A percentile compares a stretch with the other conserved stretches of the same genome.
Evolutionary conservation across 768 basidiomycete species (phyloP).

Genomic region (Lentinula edodes): DNA sequence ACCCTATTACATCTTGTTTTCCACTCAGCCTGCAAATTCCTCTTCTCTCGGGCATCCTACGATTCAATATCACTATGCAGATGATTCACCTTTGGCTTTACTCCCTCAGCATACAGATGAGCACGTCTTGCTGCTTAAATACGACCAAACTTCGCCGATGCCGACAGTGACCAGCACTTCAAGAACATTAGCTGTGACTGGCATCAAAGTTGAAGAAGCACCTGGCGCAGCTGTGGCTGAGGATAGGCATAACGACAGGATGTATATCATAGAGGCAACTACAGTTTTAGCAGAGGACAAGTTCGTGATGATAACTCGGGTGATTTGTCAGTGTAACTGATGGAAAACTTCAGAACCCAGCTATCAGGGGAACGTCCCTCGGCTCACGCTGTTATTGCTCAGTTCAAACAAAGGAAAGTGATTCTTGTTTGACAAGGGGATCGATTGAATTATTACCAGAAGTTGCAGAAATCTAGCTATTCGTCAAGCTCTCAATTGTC

Average conservation of each 20-base stretch:
- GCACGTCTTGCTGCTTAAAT: constrained; percentile 71
- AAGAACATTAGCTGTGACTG: constrained; percentile 40
- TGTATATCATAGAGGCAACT: constrained; percentile 73
- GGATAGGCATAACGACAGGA: constrained; percentile 53
- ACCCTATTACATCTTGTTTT: constrained; percentile 68
- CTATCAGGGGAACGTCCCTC: constrained; percentile 33
- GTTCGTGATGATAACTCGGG: constrained; percentile 23
- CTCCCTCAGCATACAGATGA: constrained; percentile 57
- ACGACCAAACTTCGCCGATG: constrained; percentile 38
- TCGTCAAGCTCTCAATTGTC: constrained; percentile 53
- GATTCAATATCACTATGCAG: constrained; percentile 79
- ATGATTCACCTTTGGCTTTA: constrained; percentile 67
- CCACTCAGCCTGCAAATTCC: constrained; percentile 34
- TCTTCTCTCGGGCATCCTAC: constrained; percentile 59
- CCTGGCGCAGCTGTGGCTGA: constrained; percentile 60
- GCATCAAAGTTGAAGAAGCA: constrained; percentile 64
- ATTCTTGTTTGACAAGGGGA: not conserved
- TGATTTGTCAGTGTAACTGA: not conserved
- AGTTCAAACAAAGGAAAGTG: constrained; percentile 63
- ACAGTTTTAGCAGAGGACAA: constrained; percentile 39
- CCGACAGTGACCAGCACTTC: constrained; percentile 52
- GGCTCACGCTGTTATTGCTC: constrained; percentile 46
- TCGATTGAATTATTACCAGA: not conserved
- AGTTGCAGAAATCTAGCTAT: constrained; percentile 43
- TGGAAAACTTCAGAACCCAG: constrained; percentile 9